A percentile compares a stretch with the other conserved stretches of the same genome.
Evolutionary conservation across 2,329 filamentous ascomycete genomes (phyloP).

Genomic region (Botrytis cinerea): DNA sequence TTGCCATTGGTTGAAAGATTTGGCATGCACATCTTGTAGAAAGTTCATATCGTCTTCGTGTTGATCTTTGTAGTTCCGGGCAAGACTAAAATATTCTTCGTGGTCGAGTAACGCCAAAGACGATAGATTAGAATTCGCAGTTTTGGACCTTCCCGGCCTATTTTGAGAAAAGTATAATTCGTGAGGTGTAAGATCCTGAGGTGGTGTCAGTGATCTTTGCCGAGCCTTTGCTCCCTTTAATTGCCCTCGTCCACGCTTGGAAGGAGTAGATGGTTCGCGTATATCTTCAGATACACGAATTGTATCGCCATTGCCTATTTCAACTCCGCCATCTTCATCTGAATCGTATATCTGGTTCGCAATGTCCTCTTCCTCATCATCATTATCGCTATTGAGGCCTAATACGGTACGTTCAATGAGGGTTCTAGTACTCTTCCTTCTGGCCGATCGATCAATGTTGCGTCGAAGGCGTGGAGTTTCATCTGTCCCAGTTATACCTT

Average conservation of each 20-base stretch:
- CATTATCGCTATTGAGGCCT: constrained; percentile 67
- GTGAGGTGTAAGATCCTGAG: constrained; percentile 78
- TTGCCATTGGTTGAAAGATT: constrained; percentile 86
- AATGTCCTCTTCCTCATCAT: constrained; percentile 67
- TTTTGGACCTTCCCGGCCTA: constrained; percentile 76
- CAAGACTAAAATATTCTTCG: constrained; percentile 81
- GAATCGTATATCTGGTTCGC: constrained; percentile 68
- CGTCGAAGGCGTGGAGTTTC: constrained; percentile 37
- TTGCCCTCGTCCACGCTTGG: constrained; percentile 52
- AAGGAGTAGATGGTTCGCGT: constrained; percentile 49
- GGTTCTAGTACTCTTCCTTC: constrained; percentile 77
- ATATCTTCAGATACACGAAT: constrained; percentile 40
- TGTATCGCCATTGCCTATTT: constrained; percentile 41
- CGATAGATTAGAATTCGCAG: constrained; percentile 81
- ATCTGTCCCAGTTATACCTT: constrained; percentile 24
- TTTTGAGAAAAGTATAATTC: constrained; percentile 96
- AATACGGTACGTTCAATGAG: constrained; percentile 72
- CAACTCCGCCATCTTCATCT: constrained; percentile 50
- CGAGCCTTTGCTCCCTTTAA: constrained; percentile 50
- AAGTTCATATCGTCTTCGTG: constrained; percentile 71
- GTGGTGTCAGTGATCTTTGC: constrained; percentile 56
- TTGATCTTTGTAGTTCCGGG: constrained; percentile 62
- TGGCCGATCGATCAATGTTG: constrained; percentile 76
- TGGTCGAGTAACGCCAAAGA: constrained; percentile 78
- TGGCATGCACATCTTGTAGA: constrained; percentile 72